phyloP scores from a whole-genome alignment of 192 early-diverging fungal species.

The Paraglomus brasilianum region DNA sequence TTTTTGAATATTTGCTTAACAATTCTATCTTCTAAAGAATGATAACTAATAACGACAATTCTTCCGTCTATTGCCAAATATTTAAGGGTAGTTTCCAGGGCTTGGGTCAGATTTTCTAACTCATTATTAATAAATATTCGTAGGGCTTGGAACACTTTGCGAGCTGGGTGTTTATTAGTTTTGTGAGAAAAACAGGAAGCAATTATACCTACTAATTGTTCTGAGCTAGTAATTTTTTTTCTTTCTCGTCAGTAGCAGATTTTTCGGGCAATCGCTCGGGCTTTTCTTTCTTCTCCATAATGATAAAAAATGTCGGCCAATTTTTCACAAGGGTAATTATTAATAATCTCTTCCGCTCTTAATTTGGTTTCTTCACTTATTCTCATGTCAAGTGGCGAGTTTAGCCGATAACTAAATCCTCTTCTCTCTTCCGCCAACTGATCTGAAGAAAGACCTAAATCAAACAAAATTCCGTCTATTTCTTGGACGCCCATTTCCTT shows the following conservation, averaged over 20 bases:
- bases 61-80: not conserved
- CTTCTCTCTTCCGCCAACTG: not conserved
- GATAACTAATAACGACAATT: constrained; percentile 19
- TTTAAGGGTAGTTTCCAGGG: not conserved
- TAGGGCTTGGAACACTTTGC: constrained; percentile 5
- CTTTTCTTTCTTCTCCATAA: constrained; percentile 26
- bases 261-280: constrained; percentile 3
- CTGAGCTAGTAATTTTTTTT: constrained; percentile 4
- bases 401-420: constrained; percentile 17
- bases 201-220: constrained; percentile 25
- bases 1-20: constrained; percentile 26
- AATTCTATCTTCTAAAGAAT: constrained; percentile 26
- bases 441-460: constrained; percentile 11
- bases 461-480: constrained; percentile 19
- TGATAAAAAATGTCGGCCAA: constrained; percentile 26
- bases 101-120: constrained; percentile 9
- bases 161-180: constrained; percentile 14
- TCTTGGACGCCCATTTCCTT: not conserved
- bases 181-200: constrained; percentile 1
- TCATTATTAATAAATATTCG: constrained; percentile 22
- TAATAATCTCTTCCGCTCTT: constrained; percentile 6
- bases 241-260: constrained; percentile 3
- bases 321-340: constrained; percentile 14
- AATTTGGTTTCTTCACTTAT: not conserved
- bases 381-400: constrained; percentile 16